phyloP scores from a whole-genome alignment of 2,329 filamentous ascomycete genomes.

The Chalaropsis ovoidea region DNA sequence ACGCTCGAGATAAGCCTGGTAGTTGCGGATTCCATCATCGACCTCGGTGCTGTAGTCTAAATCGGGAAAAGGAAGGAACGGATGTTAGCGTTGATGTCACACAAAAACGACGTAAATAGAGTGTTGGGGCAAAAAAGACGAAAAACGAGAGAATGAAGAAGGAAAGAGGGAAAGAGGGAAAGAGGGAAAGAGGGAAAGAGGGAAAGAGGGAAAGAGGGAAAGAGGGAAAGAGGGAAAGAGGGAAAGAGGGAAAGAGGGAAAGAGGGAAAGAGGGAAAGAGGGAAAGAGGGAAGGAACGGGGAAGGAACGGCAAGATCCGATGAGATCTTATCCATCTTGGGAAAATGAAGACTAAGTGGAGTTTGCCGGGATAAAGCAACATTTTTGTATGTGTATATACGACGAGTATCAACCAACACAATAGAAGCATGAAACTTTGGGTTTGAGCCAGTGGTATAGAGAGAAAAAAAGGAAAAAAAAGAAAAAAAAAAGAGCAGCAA shows the following conservation, averaged over 20 bases:
- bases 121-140: not conserved
- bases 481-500: not conserved
- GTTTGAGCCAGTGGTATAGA: not conserved
- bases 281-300: not conserved
- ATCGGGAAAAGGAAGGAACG: not conserved
- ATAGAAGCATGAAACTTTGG: not conserved
- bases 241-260: not conserved
- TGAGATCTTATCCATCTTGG: conserved; percentile 12
- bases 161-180: not conserved
- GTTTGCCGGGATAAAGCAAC: not conserved
- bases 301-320: conserved; percentile 12
- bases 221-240: not conserved
- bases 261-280: conserved; percentile 1
- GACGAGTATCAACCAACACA: not conserved
- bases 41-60: conserved; percentile 20
- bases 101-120: not conserved
- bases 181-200: not conserved
- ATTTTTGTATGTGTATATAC: not conserved
- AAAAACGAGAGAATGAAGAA: not conserved
- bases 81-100: conserved; percentile 17
- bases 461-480: not conserved
- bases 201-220: not conserved
- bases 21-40: conserved; percentile 17
- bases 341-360: not conserved
- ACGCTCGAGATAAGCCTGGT: conserved; percentile 18